Evolutionary conservation across 1,284 basidiomycete genomes (phyloP), one percentile per base, ranked within the genome.

Genomic region (Sporisorium reilianum): DNA sequence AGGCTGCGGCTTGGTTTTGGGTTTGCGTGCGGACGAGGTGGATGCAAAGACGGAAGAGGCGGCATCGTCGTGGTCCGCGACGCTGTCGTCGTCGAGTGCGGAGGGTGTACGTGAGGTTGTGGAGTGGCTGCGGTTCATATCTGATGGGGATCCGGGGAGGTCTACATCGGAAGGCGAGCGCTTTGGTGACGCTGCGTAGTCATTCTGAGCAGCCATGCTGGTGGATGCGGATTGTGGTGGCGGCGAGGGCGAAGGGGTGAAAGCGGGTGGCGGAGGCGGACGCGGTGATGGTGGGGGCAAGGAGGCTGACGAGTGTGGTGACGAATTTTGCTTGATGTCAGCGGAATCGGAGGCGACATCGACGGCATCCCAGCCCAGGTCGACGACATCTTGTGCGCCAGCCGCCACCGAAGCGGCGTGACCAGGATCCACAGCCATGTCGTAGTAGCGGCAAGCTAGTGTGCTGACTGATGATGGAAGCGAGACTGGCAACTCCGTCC

Each of bases 221-320:
- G 28, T 41, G 23, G 41, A 45, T 23, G 45, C 38, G 20, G 56
- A 32, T 40, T 42, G 69, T 36, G 64, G 62, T 18, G 69, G 59
- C 14, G 69, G 69, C 3, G 70, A 73, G 11, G 70, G 70, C 4
- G 70, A 73, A 7, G 70, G 70, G 8, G 70, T 67, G 45, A 73
- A 73, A 11, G 70, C 60, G 25, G 70, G 70, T 28, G 70, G 70
- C 44, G 70, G 64, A 16, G 70, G 70, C 3, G 67, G 67, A 41
- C 22, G 55, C 8, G 59, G 55, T 28, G 65, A 58, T 20, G 59
- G 55, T n/a, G 65, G 65, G 16, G 65, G 45, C 18, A 58, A 16
- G 18, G 65, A 68, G 20, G 65, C 59, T 12, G 65, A 55, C 44
- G 65, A 68, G 28, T 58, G 59, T 12, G 55, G 41, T 41, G 65